phyloP scores from a whole-genome alignment of 2,329 filamentous ascomycete species.

The Alternaria sp. region DNA sequence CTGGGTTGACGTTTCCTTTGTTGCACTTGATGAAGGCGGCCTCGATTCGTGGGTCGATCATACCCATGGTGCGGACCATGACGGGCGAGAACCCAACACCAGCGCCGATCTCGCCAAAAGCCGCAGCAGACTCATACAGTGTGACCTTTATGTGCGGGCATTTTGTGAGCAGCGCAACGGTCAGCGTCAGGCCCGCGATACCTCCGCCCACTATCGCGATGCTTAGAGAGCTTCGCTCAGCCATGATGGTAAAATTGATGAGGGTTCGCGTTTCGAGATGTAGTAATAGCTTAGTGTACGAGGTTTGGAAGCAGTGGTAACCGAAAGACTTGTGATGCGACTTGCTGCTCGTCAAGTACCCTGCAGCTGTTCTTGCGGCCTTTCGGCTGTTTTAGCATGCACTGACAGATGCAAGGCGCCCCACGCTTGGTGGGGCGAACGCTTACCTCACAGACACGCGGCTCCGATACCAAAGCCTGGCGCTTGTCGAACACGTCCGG shows the following conservation, averaged over 20 bases:
- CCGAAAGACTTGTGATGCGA: not conserved
- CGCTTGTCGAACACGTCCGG: not conserved
- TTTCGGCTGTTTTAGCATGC: not conserved
- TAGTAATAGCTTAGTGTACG: not conserved
- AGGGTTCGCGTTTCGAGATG: not conserved
- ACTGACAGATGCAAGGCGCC: not conserved
- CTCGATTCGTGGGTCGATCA: conserved; percentile 51
- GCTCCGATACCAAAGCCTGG: not conserved
- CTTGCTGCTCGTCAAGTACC: not conserved
- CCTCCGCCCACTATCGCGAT: conserved; percentile 67
- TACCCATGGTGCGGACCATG: conserved; percentile 50
- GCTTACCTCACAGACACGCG: not conserved
- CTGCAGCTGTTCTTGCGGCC: not conserved
- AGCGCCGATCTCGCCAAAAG: conserved; percentile 66
- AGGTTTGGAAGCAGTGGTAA: not conserved
- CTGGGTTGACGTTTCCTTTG: conserved; percentile 13
- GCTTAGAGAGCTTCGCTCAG: conserved; percentile 37
- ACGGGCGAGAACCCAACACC: conserved; percentile 59
- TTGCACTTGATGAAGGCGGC: conserved; percentile 21
- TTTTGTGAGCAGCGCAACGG: conserved; percentile 59
- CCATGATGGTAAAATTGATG: not conserved
- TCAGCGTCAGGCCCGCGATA: conserved; percentile 64
- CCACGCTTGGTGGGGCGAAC: not conserved
- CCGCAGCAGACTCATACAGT: conserved; percentile 64
- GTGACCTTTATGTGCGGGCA: conserved; percentile 51